A percentile compares a stretch with the other conserved stretches of the same genome.
Evolutionary conservation across 306 rosid genomes (phyloP).

Genomic region (Leucaena leucocephala): DNA sequence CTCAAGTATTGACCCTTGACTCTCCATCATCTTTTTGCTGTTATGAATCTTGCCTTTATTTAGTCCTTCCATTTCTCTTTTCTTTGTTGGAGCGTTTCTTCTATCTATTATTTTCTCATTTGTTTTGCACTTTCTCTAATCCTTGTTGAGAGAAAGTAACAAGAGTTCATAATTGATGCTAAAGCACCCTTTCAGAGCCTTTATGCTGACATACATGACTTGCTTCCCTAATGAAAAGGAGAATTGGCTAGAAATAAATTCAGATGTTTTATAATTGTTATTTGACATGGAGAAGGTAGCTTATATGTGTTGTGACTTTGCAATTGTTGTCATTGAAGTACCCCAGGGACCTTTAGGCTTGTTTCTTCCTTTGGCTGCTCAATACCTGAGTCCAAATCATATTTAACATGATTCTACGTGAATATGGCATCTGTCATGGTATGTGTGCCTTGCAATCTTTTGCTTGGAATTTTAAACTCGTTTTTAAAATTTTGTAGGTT

Average conservation of each 20-base stretch:
- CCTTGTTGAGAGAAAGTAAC: neutral
- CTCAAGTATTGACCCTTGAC: neutral
- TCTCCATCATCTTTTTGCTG: no score
- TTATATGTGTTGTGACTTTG: neutral
- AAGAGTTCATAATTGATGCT: neutral
- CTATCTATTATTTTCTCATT: neutral
- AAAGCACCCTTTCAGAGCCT: neutral
- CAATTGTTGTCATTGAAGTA: slow-evolving; percentile 2
- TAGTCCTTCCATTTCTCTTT: no score
- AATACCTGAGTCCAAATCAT: neutral
- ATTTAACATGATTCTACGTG: neutral
- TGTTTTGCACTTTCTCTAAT: neutral
- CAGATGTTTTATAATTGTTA: neutral
- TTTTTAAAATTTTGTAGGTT: slow-evolving; percentile 52
- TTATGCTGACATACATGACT: neutral
- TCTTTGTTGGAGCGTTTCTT: neutral
- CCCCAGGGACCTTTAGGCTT: neutral
- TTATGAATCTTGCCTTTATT: no score
- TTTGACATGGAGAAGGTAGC: neutral
- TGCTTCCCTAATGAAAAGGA: slow-evolving; percentile 2
- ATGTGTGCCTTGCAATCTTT: slow-evolving; percentile 3
- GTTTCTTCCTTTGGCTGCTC: neutral
- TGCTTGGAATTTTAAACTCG: neutral
- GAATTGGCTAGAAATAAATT: slow-evolving; percentile 11
- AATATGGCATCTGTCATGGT: neutral